These are phyloP conservation scores for Cenococcum geophilum DNA, from an alignment of 495 filamentous ascomycete genomes.

Conservation along the genomic window DNA sequence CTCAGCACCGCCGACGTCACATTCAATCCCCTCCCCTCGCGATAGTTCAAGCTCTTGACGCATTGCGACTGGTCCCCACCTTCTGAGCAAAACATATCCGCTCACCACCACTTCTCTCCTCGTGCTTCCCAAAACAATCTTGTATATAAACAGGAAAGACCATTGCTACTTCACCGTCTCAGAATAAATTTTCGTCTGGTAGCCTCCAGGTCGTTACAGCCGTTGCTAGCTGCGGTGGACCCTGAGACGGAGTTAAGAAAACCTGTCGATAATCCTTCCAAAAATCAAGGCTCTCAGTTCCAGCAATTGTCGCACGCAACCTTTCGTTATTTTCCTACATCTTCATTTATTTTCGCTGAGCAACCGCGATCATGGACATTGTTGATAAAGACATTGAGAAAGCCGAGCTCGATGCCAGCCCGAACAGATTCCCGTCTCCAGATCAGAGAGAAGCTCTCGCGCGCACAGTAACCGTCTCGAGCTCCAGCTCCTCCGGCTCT, in stretches of 20 bases:
- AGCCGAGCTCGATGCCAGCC: slow-evolving; percentile 9
- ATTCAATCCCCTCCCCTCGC: no score
- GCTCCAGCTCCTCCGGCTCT: slow-evolving; percentile 39
- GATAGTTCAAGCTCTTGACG: no score
- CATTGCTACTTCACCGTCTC: no score
- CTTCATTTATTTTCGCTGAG: background rate
- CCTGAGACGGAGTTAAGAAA: background rate
- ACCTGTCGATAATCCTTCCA: background rate
- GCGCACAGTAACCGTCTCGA: slow-evolving; percentile 32
- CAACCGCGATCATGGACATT: slow-evolving; percentile 1
- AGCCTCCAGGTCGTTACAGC: background rate
- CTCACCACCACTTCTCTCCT: no score
- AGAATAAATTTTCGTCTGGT: no score
- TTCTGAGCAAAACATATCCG: no score
- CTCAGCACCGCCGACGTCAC: no score
- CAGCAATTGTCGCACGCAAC: background rate
- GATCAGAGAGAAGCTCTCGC: slow-evolving; percentile 15
- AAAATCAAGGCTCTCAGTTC: background rate
- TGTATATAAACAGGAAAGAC: no score
- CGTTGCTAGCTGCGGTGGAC: background rate
- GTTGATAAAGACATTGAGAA: slow-evolving; percentile 9
- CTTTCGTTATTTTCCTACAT: background rate
- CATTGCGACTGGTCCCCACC: no score
- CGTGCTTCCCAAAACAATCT: no score
- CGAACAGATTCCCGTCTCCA: slow-evolving; percentile 6